Conservation (phyloP, 345 rosid genomes). For the Syzygium aromaticum region DNA sequence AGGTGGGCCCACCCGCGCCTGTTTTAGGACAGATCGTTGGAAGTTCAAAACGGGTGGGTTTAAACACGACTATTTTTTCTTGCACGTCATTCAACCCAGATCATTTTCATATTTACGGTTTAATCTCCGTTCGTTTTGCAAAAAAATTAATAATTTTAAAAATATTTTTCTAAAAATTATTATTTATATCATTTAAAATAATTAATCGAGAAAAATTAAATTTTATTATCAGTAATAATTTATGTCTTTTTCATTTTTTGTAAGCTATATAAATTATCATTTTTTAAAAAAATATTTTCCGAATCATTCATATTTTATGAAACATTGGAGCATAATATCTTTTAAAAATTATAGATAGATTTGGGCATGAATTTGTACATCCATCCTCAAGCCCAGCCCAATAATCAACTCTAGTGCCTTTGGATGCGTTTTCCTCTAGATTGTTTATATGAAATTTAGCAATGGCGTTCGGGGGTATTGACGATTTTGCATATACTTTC, state of each 20-base stretch:
- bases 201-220: not conserved
- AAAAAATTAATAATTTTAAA: no score
- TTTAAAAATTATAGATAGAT: accelerated
- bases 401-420: not conserved
- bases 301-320: not conserved
- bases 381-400: not conserved
- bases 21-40: not conserved
- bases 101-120: not conserved
- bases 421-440: not conserved
- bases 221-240: no score
- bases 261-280: no score
- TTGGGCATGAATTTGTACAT: not conserved
- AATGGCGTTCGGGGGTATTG: accelerated
- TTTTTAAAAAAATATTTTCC: not conserved
- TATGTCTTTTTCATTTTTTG: accelerated
- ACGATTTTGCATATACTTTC: not conserved
- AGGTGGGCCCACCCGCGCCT: not conserved
- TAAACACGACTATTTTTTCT: not conserved
- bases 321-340: not conserved
- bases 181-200: not conserved
- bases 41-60: no score
- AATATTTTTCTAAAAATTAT: not conserved
- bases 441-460: not conserved
- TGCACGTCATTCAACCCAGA: not conserved
- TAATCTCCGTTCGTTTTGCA: not conserved